Base-by-base conservation (phyloP, 1,284 basidiomycete genomes). In the Meira nashicola region DNA sequence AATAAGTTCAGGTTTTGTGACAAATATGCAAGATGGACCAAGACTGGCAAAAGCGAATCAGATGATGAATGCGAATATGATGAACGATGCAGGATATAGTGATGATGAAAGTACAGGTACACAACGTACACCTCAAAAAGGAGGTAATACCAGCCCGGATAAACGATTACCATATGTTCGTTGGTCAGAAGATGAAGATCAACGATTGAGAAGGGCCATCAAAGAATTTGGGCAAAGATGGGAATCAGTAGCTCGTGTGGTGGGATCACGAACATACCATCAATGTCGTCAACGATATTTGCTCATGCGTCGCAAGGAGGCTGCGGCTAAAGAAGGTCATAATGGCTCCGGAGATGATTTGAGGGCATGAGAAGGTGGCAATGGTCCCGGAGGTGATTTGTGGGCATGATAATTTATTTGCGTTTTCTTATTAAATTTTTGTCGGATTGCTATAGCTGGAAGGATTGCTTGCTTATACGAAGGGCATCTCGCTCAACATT, bases 271-370 rank as follows among this genome's bases (percentile, higher is more conserved):
- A 19, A 74, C 75, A 21, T 78, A 78, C 55, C 76, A 78, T 53
- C 76, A 78, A 52, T 78, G 76, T 60, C 69, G 76, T 15, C 76
- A 78, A 63, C 66, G 76, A 33, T 75, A 74, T 55, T 54, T 78
- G 57, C 65, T 78, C n/a, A 76, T 78, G 73, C 63, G 76, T 33
- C 60, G 76, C 41, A 78, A 78, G 37, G 74, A 43, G 38, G 38
- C 37, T 14, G 53, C 53, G 11, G 53, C 54, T 23, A n/a, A 28
- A 19, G 50, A 53, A 25, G 46, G 46, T 8, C 28, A 33, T 8
- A 33, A 33, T 33, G 28, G 28, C 3, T 33, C 28, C 8, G 28
- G 28, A 33, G 28, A 33, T 33, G 28, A 33, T 33, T 33, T 33
- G 28, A 33, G 28, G 28, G 28, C 28, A 33, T 33, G 28, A 33